phyloP scores from a whole-genome alignment of 257 asterid species.

The Solanum lycopersicoides region DNA sequence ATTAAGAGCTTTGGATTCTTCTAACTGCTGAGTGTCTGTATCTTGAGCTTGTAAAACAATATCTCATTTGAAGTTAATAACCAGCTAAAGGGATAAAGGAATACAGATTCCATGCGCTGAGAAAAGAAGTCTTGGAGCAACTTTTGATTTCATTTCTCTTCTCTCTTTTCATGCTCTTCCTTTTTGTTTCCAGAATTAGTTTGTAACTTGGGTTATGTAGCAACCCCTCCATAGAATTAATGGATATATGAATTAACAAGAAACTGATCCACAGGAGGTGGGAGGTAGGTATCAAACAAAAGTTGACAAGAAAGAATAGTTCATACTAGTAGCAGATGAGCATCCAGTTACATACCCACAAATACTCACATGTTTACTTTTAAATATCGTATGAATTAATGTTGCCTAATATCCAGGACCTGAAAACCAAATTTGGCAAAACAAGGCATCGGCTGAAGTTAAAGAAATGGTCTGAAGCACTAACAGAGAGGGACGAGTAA shows the following conservation, averaged over 20 bases:
- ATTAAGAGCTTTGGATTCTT: background rate
- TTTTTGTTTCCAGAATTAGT: background rate
- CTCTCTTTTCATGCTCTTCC: background rate
- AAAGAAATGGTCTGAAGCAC: background rate
- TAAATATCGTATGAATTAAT: background rate
- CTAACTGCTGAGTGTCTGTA: background rate
- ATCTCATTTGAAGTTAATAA: background rate
- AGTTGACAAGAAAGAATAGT: background rate
- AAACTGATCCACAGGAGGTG: background rate
- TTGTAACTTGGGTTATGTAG: background rate
- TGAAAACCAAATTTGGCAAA: background rate
- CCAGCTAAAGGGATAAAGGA: background rate
- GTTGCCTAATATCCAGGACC: background rate
- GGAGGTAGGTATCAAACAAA: background rate
- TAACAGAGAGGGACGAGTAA: background rate
- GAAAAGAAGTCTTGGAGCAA: background rate
- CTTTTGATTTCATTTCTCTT: background rate
- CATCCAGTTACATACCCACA: background rate
- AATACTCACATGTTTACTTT: background rate
- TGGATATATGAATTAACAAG: background rate
- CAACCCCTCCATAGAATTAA: background rate
- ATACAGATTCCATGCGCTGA: background rate
- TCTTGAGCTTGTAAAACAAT: background rate
- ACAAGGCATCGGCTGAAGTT: background rate
- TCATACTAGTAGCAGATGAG: background rate